phyloP scores from a whole-genome alignment of 495 filamentous ascomycete genomes.

The Penicillium lividum region DNA sequence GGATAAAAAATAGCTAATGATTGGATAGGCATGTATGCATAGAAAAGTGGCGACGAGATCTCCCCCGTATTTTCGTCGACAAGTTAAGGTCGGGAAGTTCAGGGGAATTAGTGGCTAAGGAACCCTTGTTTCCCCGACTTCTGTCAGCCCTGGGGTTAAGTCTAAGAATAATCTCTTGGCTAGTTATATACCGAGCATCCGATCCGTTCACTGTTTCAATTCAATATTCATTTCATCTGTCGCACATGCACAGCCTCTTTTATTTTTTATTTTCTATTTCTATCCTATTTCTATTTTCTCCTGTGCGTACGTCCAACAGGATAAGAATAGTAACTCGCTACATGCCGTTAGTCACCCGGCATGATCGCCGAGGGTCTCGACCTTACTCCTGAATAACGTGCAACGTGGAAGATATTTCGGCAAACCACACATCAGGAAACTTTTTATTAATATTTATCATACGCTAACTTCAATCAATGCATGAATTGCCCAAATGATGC shows the following conservation, averaged over 20 bases:
- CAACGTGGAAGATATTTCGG: background rate
- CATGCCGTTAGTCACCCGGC: background rate
- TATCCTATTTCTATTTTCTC: background rate
- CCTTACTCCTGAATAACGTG: background rate
- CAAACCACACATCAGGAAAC: background rate
- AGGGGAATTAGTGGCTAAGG: constrained; percentile 35
- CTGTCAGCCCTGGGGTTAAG: constrained; percentile 28
- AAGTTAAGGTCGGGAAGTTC: constrained; percentile 37
- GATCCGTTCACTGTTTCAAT: background rate
- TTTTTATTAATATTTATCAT: background rate
- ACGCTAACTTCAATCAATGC: background rate
- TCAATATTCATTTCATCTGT: background rate
- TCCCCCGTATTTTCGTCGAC: constrained; percentile 1
- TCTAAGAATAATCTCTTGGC: constrained; percentile 4
- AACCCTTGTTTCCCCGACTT: constrained; percentile 18
- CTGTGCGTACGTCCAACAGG: background rate
- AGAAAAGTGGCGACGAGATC: background rate
- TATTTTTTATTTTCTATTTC: background rate
- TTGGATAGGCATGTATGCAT: background rate
- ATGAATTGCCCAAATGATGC: background rate
- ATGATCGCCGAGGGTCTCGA: background rate
- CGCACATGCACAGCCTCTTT: background rate
- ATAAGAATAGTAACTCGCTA: background rate
- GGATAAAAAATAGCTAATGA: background rate
- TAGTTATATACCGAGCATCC: background rate